Percentiles rank a stretch among this genome's conserved stretches.
Evolutionary conservation across 2,329 filamentous ascomycete species (phyloP).

Genomic region (Fusarium irregulare): DNA sequence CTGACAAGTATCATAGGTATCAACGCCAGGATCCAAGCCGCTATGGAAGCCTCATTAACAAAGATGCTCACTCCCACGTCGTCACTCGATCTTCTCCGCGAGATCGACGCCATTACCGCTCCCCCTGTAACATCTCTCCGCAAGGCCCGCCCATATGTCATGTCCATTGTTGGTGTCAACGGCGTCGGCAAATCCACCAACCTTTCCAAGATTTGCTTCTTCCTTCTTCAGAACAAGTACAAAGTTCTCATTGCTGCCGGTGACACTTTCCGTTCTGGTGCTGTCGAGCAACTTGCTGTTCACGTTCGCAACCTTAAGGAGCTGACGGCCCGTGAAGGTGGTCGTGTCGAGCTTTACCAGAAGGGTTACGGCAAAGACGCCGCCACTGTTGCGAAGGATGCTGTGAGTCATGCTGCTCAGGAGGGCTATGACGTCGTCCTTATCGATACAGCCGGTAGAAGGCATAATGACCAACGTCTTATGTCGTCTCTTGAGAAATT

Average conservation of each 20-base stretch:
- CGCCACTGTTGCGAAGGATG: slow-evolving; percentile 93
- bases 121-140: slow-evolving; percentile 72
- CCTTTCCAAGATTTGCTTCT: slow-evolving; percentile 97
- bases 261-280: slow-evolving; percentile 96
- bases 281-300: slow-evolving; percentile 95
- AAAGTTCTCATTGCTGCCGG: slow-evolving; percentile 93
- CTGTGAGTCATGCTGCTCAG: slow-evolving; percentile 81
- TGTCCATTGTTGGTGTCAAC: slow-evolving; percentile 98
- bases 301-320: slow-evolving; percentile 95
- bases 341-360: slow-evolving; percentile 90
- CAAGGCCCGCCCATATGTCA: slow-evolving; percentile 86
- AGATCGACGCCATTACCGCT: slow-evolving; percentile 83
- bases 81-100: slow-evolving; percentile 91
- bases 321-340: slow-evolving; percentile 84
- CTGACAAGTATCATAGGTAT: slow-evolving; percentile 63
- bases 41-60: slow-evolving; percentile 91
- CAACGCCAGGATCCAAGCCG: slow-evolving; percentile 82
- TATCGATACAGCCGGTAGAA: slow-evolving; percentile 93
- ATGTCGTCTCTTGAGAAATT: slow-evolving; percentile 99
- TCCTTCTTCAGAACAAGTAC: slow-evolving; percentile 96
- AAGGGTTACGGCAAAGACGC: slow-evolving; percentile 99
- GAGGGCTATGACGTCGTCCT: slow-evolving; percentile 91
- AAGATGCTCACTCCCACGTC: slow-evolving; percentile 97
- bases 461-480: slow-evolving; percentile 94
- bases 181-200: slow-evolving; percentile 99